These are phyloP conservation scores for Solanum tarijense DNA, from an alignment of 257 asterid genomes.

Conservation along the genomic window DNA sequence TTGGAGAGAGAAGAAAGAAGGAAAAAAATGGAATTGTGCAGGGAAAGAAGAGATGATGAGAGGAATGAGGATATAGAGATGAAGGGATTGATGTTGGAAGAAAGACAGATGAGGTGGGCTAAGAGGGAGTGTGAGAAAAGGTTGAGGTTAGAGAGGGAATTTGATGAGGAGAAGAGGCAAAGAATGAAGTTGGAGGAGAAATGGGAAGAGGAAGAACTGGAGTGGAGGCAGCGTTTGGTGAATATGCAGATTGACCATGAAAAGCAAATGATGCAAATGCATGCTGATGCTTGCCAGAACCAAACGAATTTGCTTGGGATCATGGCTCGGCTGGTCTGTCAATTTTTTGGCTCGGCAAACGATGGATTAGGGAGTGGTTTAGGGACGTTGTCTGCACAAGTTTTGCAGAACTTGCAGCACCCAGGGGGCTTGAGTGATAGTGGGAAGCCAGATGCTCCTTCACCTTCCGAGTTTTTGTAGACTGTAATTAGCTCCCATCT, in stretches of 20 bases:
- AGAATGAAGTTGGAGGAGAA: constrained; percentile 75
- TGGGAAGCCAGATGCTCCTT: constrained; percentile 57
- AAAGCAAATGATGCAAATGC: constrained; percentile 92
- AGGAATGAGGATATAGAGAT: constrained; percentile 32
- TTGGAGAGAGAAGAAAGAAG: constrained; percentile 24
- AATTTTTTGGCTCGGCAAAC: constrained; percentile 58
- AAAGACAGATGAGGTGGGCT: constrained; percentile 42
- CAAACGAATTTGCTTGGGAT: constrained; percentile 73
- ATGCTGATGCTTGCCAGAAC: constrained; percentile 80
- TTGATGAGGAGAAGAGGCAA: constrained; percentile 54
- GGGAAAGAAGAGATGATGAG: constrained; percentile 24
- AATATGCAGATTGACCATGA: constrained; percentile 84
- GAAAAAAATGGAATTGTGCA: constrained; percentile 25
- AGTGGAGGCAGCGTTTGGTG: constrained; percentile 80
- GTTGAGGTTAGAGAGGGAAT: constrained; percentile 44
- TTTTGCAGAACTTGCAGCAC: constrained; percentile 73
- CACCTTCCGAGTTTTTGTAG: constrained; percentile 76
- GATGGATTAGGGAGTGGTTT: constrained; percentile 60
- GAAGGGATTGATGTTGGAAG: constrained; percentile 45
- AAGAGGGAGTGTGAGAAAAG: constrained; percentile 56
- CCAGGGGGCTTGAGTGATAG: constrained; percentile 51
- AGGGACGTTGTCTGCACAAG: constrained; percentile 62
- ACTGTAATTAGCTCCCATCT: constrained; percentile 7
- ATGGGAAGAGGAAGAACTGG: constrained; percentile 78
- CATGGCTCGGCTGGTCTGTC: constrained; percentile 59